Base-by-base conservation (phyloP, 768 basidiomycete genomes). In the Tricholoma matsutake region DNA sequence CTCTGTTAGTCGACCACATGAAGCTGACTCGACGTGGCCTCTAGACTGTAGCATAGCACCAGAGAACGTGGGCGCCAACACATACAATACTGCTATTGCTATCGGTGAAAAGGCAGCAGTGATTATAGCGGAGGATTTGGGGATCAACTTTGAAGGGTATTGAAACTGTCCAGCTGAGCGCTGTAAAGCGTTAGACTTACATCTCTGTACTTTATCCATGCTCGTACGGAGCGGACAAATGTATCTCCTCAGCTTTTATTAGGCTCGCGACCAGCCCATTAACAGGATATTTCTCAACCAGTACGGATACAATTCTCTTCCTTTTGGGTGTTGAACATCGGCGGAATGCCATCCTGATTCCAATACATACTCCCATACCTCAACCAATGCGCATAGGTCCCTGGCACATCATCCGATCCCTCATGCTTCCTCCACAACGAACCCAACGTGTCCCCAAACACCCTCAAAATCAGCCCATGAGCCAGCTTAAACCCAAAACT, bases 91-190 rank as follows among this genome's bases (percentile, higher is more conserved):
- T 1, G 76, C 77, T 7, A 65, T 81, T 10, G 75, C 74, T 0
- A 75, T 88, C 41, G 86, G 85, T 3, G 86, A 88, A 70, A 88
- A 87, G 69, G 85, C 85, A 0, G 84, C 86, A 0, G 64, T 79
- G 7, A 78, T 88, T 37, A 85, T 88, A 53, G 82, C 81, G 2
- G 76, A 86, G 57, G 87, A 87, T 16, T 60, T 80, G 43, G 73
- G 73, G 7, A 72, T 74, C 37, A 59, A 25, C 22, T 25, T 25
- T 25, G 22, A 25, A 25, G 22, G 22, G 22, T 14, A 61, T 66
- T 22, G 29, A 8, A 39, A 25, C 22, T 25, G 22, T 25, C n/a
- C 22, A 25, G 3, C 22, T 25, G 22, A 25, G 22, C 3, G 22
- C 22, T 25, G 22, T 25, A 1, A 25, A 25, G 22, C 3, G 22